Base-by-base conservation (phyloP, 208 protist genomes). In the Wallacemonas sp. region DNA sequence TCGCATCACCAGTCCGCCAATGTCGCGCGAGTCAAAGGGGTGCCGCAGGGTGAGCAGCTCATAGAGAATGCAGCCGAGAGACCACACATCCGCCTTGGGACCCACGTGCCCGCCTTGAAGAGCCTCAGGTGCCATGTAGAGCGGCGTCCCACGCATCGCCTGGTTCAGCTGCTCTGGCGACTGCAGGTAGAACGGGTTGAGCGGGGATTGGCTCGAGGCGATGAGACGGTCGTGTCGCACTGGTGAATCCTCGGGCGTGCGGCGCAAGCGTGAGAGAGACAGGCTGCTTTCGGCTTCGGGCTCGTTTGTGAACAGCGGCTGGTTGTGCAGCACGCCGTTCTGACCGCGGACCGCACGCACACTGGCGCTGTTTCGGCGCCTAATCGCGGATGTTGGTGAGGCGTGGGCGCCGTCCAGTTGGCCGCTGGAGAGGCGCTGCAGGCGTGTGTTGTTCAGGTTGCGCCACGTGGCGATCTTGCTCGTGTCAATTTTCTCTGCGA, bases 111-210 rank as follows among this genome's bases (percentile, higher is more conserved):
- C 75, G 44, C 82, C 87, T 45, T 95, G 78, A 21, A 95, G 81
- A 32, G 92, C 80, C 78, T 98, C 94, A 21, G 95, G 97, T 1
- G 85, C 79, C 87, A 98, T 94, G 73, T 98, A 98, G 13, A 97
- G 89, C 27, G 95, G 92, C n/a, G 97, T 98, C 13, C 97, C 97
- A 15, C 95, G 87, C 71, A 94, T 73, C 26, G 83, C 92, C 50
- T 79, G 72, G 19, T 69, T 61, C 44, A 79, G 66, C 50, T 57
- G 50, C 50, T 57, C 29, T 4, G 50, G 50, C 10, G 50, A 57
- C 21, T 57, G 50, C 5, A 57, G 50, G 21, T 57, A 57, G 21
- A 57, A 57, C 10, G 50, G 50, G 29, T 57, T 57, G 29, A 57
- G 50, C 17, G 50, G 50, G 17, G 50, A 57, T 17, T 57, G 50